Percentiles rank a stretch among this genome's conserved stretches.
Conservation (phyloP, 2,329 filamentous ascomycete species). For the Aspergillus sp. region DNA sequence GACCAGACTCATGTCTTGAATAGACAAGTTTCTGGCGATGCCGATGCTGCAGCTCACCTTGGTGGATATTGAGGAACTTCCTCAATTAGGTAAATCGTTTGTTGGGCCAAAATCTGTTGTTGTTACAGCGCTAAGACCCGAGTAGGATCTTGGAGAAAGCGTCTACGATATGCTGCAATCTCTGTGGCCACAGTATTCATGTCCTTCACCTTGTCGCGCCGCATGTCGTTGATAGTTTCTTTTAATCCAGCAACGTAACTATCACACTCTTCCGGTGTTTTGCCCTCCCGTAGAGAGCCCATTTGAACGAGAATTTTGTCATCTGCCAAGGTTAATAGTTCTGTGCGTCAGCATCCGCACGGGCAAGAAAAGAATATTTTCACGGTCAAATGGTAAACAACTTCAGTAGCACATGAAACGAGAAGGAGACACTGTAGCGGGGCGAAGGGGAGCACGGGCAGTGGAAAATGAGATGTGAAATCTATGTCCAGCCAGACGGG, state of each 20-base stretch:
- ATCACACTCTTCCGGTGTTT: slow-evolving; percentile 45
- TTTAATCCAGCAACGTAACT: slow-evolving; percentile 48
- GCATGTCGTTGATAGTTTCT: slow-evolving; percentile 51
- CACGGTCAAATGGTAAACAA: slow-evolving; percentile 16
- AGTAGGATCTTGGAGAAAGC: slow-evolving; percentile 48
- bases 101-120: slow-evolving; percentile 7
- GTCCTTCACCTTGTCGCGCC: slow-evolving; percentile 51
- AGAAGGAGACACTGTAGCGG: slow-evolving; percentile 3
- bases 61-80: slow-evolving; percentile 3
- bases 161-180: slow-evolving; percentile 52
- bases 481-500: slow-evolving; percentile 14
- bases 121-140: slow-evolving; percentile 48
- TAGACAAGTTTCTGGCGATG: neutral
- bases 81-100: neutral
- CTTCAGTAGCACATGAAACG: neutral
- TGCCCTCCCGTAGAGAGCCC: slow-evolving; percentile 48
- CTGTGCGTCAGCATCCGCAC: slow-evolving; percentile 42
- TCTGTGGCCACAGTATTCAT: slow-evolving; percentile 50
- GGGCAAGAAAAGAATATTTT: slow-evolving; percentile 19
- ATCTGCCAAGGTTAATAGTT: slow-evolving; percentile 44
- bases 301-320: slow-evolving; percentile 53
- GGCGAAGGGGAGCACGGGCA: slow-evolving; percentile 10
- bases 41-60: slow-evolving; percentile 24
- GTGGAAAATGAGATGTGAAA: neutral
- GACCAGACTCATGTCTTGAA: slow-evolving; percentile 2